Base-by-base conservation (phyloP, 345 rosid genomes). In the Rubroshorea leprosula region DNA sequence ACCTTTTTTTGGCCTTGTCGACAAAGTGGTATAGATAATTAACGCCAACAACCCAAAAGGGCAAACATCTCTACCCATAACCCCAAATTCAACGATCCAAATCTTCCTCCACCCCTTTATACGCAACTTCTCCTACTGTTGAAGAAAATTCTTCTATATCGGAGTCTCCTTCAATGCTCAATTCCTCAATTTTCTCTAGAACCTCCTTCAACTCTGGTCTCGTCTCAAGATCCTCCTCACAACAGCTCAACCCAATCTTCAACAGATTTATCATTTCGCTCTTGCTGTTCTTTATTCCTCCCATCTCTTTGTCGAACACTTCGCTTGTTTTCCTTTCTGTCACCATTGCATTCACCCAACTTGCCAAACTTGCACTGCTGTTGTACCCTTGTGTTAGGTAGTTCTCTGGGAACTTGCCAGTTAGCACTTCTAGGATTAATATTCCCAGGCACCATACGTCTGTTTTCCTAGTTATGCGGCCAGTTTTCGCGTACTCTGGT, bases 361-460 rank as follows among this genome's bases (percentile, higher is more conserved):
- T 66, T 3, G 83, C 81, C 1, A 87, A 63, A 61, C 79, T 76
- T 51, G 73, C 68, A 10, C 56, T 62, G 0, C 75, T 62, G 50
- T 80, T 69, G 46, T 80, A 82, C 11, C 75, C 68, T 54, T 60
- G 63, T 1, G 69, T 68, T 8, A 87, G 72, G 45, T 80, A 84
- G 65, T 87, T 87, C 65, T 82, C 89, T 0, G 95, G 95, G 31
- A 78, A 80, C 66, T 60, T 82, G 0, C 95, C 91, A 0, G 89
- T 82, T 18, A 87, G 19, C 23, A 80, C 54, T 73, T 87, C 95
- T 58, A 87, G 49, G 29, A 87, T 80, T 38, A 87, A 48, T 5
- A 87, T 82, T 11, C 91, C 95, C 0, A 87, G 70, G 70, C 85
- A 64, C 87, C 87, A 87, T 14, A 87, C 78, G 17, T 87, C 91